Percentiles rank a stretch among this genome's conserved stretches.
These are phyloP conservation scores for Pseudonitzschia pungens DNA, from an alignment of 108 stramenopile species.

Conservation along the genomic window DNA sequence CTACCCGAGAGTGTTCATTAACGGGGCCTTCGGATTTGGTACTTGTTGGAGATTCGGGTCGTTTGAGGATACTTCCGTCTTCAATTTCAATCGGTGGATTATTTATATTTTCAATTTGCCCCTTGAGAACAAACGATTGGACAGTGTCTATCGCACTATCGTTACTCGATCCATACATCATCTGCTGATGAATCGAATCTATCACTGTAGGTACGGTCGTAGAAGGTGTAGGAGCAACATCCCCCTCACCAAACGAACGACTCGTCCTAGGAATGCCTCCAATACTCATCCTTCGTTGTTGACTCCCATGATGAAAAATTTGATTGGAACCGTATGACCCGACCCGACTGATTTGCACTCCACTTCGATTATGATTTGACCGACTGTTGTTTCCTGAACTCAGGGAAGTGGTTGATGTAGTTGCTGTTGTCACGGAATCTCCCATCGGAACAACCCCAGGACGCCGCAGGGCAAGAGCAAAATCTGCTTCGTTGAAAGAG, in stretches of 20 bases:
- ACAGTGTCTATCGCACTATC: not conserved
- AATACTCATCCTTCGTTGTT: not conserved
- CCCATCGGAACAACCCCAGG: constrained; percentile 77
- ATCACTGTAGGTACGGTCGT: constrained; percentile 2
- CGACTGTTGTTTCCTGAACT: constrained; percentile 18
- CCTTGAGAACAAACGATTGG: not conserved
- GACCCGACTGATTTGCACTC: not conserved
- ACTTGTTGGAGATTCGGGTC: not conserved
- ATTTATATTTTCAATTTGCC: not conserved
- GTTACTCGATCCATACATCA: not conserved
- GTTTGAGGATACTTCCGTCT: not conserved
- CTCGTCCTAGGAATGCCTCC: constrained; percentile 1
- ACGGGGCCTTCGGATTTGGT: not conserved
- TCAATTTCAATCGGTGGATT: not conserved
- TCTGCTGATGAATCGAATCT: constrained; percentile 8
- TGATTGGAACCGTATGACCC: constrained; percentile 14
- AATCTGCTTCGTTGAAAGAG: constrained; percentile 53
- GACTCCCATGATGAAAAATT: not conserved
- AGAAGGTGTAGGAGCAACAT: not conserved
- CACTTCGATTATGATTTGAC: constrained; percentile 6
- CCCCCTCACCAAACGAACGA: constrained; percentile 21
- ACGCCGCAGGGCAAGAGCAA: constrained; percentile 74
- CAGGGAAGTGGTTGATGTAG: constrained; percentile 14
- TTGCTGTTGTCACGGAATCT: constrained; percentile 20
- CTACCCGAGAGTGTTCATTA: not conserved